A percentile compares a stretch with the other conserved stretches of the same genome.
Conservation (phyloP, 495 filamentous ascomycete species). For the Beverwykella pulmonaria region DNA sequence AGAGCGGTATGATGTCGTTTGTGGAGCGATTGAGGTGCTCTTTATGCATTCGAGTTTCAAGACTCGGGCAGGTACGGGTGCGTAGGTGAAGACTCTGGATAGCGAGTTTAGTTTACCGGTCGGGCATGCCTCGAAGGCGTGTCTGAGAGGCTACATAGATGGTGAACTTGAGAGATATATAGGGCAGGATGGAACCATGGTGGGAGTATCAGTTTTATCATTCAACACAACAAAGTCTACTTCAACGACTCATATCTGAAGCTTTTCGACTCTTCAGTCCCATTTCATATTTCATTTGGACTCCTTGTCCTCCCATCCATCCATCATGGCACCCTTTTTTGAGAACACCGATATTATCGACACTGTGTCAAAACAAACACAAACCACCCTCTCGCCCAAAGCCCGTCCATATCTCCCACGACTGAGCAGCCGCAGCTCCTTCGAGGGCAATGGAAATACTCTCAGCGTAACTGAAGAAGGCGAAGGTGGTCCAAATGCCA, state of each 20-base stretch:
- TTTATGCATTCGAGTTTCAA: conserved; percentile 5
- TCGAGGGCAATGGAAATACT: conserved; percentile 39
- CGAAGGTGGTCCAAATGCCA: conserved; percentile 51
- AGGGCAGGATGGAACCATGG: not conserved
- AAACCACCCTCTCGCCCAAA: conserved; percentile 41
- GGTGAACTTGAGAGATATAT: not conserved
- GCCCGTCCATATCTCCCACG: conserved; percentile 39
- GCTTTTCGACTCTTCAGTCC: too few species aligned
- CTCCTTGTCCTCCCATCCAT: not conserved
- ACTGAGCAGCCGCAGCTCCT: conserved; percentile 13
- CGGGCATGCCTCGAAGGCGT: too few species aligned
- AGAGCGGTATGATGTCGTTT: conserved; percentile 14
- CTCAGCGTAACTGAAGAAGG: conserved; percentile 54
- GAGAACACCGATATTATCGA: too few species aligned
- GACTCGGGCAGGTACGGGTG: conserved; percentile 13
- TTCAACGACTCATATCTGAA: too few species aligned
- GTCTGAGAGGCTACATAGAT: too few species aligned
- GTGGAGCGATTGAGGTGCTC: conserved; percentile 7
- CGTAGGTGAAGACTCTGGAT: conserved; percentile 1
- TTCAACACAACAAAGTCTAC: too few species aligned
- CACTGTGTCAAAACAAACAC: conserved; percentile 20
- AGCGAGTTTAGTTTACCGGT: not conserved
- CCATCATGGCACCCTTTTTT: conserved; percentile 2
- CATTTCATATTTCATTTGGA: too few species aligned
- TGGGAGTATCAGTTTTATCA: too few species aligned